Conservation (phyloP, 2,329 filamentous ascomycete genomes). For the Orbilia ellipsospora region DNA sequence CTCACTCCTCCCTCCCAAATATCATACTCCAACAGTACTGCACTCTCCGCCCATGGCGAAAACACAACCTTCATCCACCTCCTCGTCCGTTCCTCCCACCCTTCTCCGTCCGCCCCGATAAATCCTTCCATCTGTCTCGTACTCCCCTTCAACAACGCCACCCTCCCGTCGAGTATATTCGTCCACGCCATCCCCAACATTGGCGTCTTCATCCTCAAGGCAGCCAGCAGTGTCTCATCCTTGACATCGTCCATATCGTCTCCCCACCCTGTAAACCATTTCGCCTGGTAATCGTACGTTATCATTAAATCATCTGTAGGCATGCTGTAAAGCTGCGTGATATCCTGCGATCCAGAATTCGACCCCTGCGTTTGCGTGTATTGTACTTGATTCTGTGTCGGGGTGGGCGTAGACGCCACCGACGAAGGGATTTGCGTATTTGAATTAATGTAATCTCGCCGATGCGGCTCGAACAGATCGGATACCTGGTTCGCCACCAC, state of each 20-base stretch:
- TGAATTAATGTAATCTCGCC: background rate
- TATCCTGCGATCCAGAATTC: slow-evolving; percentile 15
- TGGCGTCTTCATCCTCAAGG: slow-evolving; percentile 56
- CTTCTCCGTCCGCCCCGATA: slow-evolving; percentile 63
- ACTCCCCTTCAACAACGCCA: slow-evolving; percentile 59
- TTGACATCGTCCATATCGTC: slow-evolving; percentile 28
- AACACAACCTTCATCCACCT: slow-evolving; percentile 91
- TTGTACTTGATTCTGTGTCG: slow-evolving; percentile 10
- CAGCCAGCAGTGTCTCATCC: slow-evolving; percentile 21
- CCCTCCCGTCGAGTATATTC: slow-evolving; percentile 61
- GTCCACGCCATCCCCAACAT: slow-evolving; percentile 58
- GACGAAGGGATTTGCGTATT: slow-evolving; percentile 34
- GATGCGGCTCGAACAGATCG: slow-evolving; percentile 75
- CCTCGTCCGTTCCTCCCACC: slow-evolving; percentile 67
- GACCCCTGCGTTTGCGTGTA: slow-evolving; percentile 20
- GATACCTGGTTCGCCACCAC: slow-evolving; percentile 96
- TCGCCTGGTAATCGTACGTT: slow-evolving; percentile 57
- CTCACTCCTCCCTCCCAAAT: slow-evolving; percentile 73
- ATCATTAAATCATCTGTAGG: slow-evolving; percentile 47
- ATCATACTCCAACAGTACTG: slow-evolving; percentile 75
- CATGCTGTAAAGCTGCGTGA: slow-evolving; percentile 12
- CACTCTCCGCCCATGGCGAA: slow-evolving; percentile 75
- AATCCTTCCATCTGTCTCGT: slow-evolving; percentile 60
- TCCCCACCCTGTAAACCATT: slow-evolving; percentile 59
- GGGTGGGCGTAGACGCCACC: slow-evolving; percentile 22